Evolutionary conservation across 148 eudicot genomes (phyloP).

Genomic region (Camellia granthamiana): DNA sequence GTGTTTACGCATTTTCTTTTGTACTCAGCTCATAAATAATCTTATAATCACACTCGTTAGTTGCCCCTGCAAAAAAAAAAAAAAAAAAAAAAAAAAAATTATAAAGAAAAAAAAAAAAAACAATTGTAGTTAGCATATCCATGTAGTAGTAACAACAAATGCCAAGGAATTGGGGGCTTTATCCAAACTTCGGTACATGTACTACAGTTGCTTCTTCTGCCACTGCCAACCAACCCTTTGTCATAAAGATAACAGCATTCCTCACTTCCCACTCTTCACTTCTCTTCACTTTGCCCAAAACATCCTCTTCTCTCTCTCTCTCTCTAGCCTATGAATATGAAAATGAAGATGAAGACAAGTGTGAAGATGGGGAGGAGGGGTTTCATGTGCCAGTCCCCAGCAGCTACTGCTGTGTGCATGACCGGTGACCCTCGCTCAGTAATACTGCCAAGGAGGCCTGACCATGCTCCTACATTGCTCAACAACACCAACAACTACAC

Average conservation of each 20-base stretch:
- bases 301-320: background rate
- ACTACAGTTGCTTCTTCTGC: background rate
- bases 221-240: conserved; percentile 5
- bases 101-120: too few relatives aligned
- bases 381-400: conserved; percentile 59
- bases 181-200: background rate
- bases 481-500: conserved; percentile 15
- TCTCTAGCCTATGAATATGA: too few relatives aligned
- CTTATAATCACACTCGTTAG: too few relatives aligned
- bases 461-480: conserved; percentile 22
- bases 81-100: too few relatives aligned
- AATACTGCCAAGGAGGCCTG: conserved; percentile 28
- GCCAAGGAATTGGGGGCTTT: background rate
- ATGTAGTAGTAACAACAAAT: background rate
- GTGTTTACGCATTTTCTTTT: too few relatives aligned
- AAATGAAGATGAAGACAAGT: conserved; percentile 22
- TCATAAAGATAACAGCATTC: background rate
- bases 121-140: background rate
- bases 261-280: background rate
- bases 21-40: too few relatives aligned
- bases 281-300: background rate
- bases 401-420: conserved; percentile 40
- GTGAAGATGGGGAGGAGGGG: conserved; percentile 49
- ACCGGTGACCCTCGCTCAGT: conserved; percentile 35
- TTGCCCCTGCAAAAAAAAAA: too few relatives aligned